A percentile compares a stretch with the other conserved stretches of the same genome.
These are phyloP conservation scores for Sclerospora graminicola DNA, from an alignment of 352 stramenopile species.

Conservation along the genomic window DNA sequence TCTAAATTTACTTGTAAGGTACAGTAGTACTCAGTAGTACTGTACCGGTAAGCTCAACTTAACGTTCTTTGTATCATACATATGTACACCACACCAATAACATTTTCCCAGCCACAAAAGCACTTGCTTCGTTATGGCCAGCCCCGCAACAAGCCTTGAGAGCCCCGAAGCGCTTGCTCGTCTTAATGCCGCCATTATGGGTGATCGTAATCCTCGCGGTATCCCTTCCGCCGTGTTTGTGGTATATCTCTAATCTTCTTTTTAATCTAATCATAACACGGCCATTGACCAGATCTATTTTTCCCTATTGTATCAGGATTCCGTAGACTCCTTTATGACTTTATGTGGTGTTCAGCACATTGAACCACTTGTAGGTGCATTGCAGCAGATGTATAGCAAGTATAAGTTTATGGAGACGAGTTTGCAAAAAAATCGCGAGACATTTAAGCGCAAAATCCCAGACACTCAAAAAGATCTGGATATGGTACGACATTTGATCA, in stretches of 20 bases:
- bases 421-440: constrained; percentile 77
- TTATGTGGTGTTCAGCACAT: constrained; percentile 44
- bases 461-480: constrained; percentile 84
- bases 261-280: too few species aligned
- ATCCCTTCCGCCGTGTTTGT: constrained; percentile 76
- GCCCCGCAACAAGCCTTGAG: constrained; percentile 42
- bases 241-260: constrained; percentile 19
- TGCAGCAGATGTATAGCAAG: constrained; percentile 87
- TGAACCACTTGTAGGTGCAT: constrained; percentile 63
- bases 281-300: too few species aligned
- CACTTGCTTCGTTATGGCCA: too few species aligned
- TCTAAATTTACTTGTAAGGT: too few species aligned
- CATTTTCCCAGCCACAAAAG: too few species aligned
- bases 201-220: constrained; percentile 65
- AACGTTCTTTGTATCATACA: too few species aligned
- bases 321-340: constrained; percentile 61
- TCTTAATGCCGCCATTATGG: constrained; percentile 65
- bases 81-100: too few species aligned
- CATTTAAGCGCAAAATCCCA: constrained; percentile 86
- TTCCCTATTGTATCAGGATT: constrained; percentile 25
- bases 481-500: constrained; percentile 36
- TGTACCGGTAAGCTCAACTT: too few species aligned
- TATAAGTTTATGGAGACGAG: constrained; percentile 88
- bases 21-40: too few species aligned
- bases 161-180: constrained; percentile 57